These are phyloP conservation scores for Brasilioporus rufonigricans DNA, from an alignment of 768 basidiomycete species.

Conservation along the genomic window DNA sequence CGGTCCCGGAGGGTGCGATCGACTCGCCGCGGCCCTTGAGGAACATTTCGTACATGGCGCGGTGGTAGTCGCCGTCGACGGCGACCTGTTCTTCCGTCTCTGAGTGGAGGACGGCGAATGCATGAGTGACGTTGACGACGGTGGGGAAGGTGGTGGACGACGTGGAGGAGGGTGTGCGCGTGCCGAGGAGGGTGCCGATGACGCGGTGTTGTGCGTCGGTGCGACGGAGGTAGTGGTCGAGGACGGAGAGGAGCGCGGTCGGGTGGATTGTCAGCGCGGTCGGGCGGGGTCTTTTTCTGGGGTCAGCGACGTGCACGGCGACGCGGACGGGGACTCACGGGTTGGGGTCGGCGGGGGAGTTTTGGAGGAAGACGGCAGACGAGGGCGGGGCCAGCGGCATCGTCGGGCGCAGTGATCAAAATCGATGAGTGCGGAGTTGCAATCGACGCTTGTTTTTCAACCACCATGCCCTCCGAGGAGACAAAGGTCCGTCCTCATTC, in stretches of 20 bases:
- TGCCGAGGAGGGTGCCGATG: conserved; percentile 92
- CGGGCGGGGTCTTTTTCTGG: conserved; percentile 56
- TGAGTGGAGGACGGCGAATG: conserved; percentile 91
- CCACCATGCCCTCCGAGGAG: conserved; percentile 85
- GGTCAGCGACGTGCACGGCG: neutral
- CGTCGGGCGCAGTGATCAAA: conserved; percentile 24
- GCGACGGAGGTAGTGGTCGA: conserved; percentile 94
- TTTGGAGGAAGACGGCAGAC: conserved; percentile 45
- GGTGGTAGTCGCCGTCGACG: conserved; percentile 96
- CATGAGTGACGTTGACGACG: conserved; percentile 69
- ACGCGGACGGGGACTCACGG: conserved; percentile 30
- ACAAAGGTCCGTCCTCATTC: conserved; percentile 59
- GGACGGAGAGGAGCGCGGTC: conserved; percentile 89
- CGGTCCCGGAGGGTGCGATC: conserved; percentile 9
- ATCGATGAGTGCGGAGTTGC: conserved; percentile 28
- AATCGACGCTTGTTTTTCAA: conserved; percentile 18
- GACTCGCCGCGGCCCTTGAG: conserved; percentile 58
- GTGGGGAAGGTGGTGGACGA: conserved; percentile 1
- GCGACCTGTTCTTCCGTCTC: conserved; percentile 92
- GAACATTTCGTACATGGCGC: conserved; percentile 88
- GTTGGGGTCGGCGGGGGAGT: conserved; percentile 28
- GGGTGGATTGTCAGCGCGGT: conserved; percentile 83
- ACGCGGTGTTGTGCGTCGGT: conserved; percentile 81
- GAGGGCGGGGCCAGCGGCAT: conserved; percentile 49
- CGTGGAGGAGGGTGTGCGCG: conserved; percentile 50